These are phyloP conservation scores for Clavispora asparagi DNA, from an alignment of 805 yeast genomes.

Conservation along the genomic window DNA sequence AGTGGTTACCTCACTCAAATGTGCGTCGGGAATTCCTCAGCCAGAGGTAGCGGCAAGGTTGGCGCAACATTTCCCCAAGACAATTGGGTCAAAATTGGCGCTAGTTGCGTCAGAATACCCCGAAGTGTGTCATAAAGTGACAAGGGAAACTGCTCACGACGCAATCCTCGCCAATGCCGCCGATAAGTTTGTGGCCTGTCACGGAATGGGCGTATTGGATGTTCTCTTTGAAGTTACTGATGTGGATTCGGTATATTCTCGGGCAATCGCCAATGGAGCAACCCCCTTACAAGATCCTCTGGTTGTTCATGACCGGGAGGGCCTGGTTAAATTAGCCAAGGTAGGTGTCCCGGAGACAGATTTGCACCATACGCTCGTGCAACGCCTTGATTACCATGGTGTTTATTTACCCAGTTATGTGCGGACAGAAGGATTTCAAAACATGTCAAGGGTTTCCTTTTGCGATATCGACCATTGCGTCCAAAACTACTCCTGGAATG, in stretches of 20 bases:
- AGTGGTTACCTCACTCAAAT: constrained; percentile 36
- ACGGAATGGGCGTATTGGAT: constrained; percentile 82
- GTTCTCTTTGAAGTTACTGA: constrained; percentile 60
- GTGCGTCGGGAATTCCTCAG: constrained; percentile 7
- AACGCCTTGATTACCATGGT: constrained; percentile 38
- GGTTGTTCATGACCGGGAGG: constrained; percentile 39
- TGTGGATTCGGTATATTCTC: constrained; percentile 38
- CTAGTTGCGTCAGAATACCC: not conserved
- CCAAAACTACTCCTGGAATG: constrained; percentile 69
- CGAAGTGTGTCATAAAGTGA: not conserved
- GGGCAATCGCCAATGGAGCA: constrained; percentile 55
- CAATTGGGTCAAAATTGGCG: not conserved
- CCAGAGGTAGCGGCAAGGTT: constrained; percentile 3
- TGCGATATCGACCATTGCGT: constrained; percentile 70
- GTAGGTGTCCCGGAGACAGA: constrained; percentile 47
- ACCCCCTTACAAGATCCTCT: constrained; percentile 23
- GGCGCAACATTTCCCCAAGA: not conserved
- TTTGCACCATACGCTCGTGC: constrained; percentile 63
- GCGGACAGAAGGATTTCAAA: constrained; percentile 18
- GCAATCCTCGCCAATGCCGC: constrained; percentile 8
- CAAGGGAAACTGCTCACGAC: constrained; percentile 1
- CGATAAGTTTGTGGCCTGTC: constrained; percentile 32
- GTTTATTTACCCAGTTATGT: constrained; percentile 49
- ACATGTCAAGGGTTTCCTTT: constrained; percentile 15
- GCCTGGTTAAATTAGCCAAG: constrained; percentile 49